These are phyloP conservation scores for Phialophora chinensis DNA, from an alignment of 2,329 filamentous ascomycete genomes.

Conservation along the genomic window DNA sequence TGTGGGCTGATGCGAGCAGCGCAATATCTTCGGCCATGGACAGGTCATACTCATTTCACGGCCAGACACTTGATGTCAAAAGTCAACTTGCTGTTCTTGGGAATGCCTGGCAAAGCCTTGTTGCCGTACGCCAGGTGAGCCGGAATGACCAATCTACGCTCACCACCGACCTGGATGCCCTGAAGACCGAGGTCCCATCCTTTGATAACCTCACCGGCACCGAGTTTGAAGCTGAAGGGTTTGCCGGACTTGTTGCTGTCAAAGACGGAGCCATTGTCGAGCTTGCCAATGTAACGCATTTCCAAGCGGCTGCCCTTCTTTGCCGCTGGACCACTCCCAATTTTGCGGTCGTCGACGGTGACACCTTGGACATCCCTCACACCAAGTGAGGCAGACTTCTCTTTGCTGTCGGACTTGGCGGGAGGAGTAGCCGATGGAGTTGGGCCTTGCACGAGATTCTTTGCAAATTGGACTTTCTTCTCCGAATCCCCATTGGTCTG, in stretches of 20 bases:
- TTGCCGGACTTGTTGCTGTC: constrained; percentile 95
- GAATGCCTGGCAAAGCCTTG: constrained; percentile 81
- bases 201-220: constrained; percentile 95
- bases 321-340: constrained; percentile 79
- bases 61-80: constrained; percentile 85
- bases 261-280: constrained; percentile 91
- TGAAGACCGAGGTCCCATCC: constrained; percentile 95
- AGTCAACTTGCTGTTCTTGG: constrained; percentile 84
- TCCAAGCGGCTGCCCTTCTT: constrained; percentile 91
- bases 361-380: constrained; percentile 86
- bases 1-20: neutral
- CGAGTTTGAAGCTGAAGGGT: constrained; percentile 95
- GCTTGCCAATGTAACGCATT: constrained; percentile 98
- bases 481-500: constrained; percentile 64
- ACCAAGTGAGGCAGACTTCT: constrained; percentile 62
- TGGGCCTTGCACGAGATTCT: constrained; percentile 97
- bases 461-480: constrained; percentile 93
- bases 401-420: constrained; percentile 48
- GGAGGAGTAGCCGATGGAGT: constrained; percentile 67
- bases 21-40: neutral
- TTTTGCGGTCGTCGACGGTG: constrained; percentile 92
- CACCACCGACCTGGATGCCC: constrained; percentile 91
- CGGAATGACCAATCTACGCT: constrained; percentile 90
- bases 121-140: constrained; percentile 87
- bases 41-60: constrained; percentile 33